Evolutionary conservation across 768 basidiomycete species (phyloP).

Genomic region (Xanthoconium purpureum): DNA sequence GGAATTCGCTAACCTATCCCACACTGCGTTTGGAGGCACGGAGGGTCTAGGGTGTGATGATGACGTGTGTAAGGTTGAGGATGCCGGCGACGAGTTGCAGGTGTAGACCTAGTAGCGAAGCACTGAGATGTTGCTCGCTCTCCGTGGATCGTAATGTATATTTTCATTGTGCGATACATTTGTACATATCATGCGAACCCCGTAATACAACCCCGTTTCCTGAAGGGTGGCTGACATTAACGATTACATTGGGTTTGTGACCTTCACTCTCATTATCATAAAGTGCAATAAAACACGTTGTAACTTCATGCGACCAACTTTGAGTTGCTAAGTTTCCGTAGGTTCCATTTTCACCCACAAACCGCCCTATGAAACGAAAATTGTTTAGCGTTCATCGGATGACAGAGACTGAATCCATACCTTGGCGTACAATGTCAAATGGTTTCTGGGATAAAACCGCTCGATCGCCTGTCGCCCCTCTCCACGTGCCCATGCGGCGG

Average conservation of each 20-base stretch:
- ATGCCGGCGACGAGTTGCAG: not conserved
- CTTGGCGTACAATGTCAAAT: constrained; percentile 36
- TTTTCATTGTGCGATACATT: no score
- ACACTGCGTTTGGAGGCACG: no score
- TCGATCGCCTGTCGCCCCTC: constrained; percentile 28
- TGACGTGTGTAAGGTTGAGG: not conserved
- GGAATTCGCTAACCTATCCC: not conserved
- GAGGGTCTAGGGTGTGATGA: not conserved
- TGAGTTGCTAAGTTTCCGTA: constrained; percentile 13
- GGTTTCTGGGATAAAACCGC: constrained; percentile 24
- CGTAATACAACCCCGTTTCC: no score
- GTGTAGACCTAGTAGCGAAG: no score
- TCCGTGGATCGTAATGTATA: no score
- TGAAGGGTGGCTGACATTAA: no score
- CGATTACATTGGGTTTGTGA: no score
- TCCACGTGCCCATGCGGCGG: constrained; percentile 25
- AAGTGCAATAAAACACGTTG: no score
- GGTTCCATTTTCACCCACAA: constrained; percentile 45
- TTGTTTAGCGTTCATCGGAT: not conserved
- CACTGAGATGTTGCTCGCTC: no score
- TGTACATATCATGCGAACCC: no score
- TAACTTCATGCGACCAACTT: no score
- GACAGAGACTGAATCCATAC: constrained; percentile 21
- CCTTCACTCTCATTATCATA: no score
- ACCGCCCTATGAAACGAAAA: constrained; percentile 35